Percentiles rank a stretch among this genome's conserved stretches.
phyloP scores from a whole-genome alignment of 2,329 filamentous ascomycete genomes.

The Metarhizium sp. region DNA sequence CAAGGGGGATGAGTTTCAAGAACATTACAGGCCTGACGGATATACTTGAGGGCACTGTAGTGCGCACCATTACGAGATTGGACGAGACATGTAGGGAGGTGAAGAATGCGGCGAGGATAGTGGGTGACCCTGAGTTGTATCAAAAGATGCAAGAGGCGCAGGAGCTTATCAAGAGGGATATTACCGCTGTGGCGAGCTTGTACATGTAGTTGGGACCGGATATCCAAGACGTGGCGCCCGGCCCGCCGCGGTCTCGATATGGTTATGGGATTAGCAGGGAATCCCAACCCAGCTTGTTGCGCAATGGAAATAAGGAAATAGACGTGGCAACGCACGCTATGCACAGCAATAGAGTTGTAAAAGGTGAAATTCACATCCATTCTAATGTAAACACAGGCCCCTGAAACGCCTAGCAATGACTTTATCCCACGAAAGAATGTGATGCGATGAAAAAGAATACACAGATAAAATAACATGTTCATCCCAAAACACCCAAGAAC shows the following conservation, averaged over 20 bases:
- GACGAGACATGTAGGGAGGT: slow-evolving; percentile 97
- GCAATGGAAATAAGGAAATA: not conserved
- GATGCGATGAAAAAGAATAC: not conserved
- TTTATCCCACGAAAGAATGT: not conserved
- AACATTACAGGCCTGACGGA: slow-evolving; percentile 94
- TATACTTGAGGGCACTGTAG: slow-evolving; percentile 94
- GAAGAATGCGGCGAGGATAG: slow-evolving; percentile 90
- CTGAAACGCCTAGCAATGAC: slow-evolving; percentile 9
- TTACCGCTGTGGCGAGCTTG: slow-evolving; percentile 78
- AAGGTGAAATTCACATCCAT: not conserved
- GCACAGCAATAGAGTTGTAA: not conserved
- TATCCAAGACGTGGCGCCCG: not conserved
- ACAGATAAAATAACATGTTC: not conserved
- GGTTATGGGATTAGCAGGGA: not conserved
- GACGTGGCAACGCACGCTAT: not conserved
- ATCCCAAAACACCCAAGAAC: not conserved
- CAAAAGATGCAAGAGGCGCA: slow-evolving; percentile 96
- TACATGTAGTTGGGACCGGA: slow-evolving; percentile 55
- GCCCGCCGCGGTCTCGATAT: too few species aligned
- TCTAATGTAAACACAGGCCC: not conserved
- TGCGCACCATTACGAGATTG: slow-evolving; percentile 83
- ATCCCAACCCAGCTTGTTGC: too few species aligned
- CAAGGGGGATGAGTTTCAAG: slow-evolving; percentile 94
- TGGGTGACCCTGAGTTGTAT: slow-evolving; percentile 87
- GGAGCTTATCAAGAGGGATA: slow-evolving; percentile 95